Base-by-base conservation (phyloP, 768 basidiomycete genomes). In the Postia placenta region DNA sequence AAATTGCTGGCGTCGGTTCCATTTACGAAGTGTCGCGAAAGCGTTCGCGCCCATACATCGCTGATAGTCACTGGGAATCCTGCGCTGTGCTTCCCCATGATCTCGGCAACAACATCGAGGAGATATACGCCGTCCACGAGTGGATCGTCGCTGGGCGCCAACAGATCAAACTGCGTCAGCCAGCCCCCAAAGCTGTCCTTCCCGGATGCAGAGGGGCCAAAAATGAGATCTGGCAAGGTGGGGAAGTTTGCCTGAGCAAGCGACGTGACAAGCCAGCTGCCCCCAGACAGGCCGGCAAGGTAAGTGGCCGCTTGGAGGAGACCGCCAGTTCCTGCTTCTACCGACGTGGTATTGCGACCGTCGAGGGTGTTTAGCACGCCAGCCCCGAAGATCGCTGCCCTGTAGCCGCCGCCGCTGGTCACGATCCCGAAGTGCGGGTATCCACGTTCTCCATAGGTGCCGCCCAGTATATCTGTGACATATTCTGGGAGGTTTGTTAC, bases 1-100 rank as follows among this genome's bases (percentile, higher is more conserved):
- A 86, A 81, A 57, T 85, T 81, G 9, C 46, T 49, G 14, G 72
- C 67, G 5, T 72, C 69, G 0, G 85, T 88, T 45, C 79, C 76
- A 58, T 81, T 86, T 49, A 85, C 66, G 56, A 88, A 88, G 61
- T 90, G 87, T 53, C 84, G 83, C 1, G 82, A 75, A 27, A 89
- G 73, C 61, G 81, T 76, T 1, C 83, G 78, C 0, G 74, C 69
- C 74, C 81, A 87, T 5, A 79, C 67, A 58, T 88, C 85, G 1
- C 77, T 77, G 39, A 85, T 49, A 47, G 57, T 55, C 19, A 49
- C 53, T 25, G 48, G 58, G 37, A 59, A 61, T 15, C 61, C 64
- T 0, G 51, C 55, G n/a, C 68, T 78, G 56, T 51, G 79, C 81
- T 86, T 68, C 43, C 75, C 75, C 11, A 67, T 52, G 7, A 71